phyloP scores from a whole-genome alignment of 345 rosid species.

The Acer campestre region DNA sequence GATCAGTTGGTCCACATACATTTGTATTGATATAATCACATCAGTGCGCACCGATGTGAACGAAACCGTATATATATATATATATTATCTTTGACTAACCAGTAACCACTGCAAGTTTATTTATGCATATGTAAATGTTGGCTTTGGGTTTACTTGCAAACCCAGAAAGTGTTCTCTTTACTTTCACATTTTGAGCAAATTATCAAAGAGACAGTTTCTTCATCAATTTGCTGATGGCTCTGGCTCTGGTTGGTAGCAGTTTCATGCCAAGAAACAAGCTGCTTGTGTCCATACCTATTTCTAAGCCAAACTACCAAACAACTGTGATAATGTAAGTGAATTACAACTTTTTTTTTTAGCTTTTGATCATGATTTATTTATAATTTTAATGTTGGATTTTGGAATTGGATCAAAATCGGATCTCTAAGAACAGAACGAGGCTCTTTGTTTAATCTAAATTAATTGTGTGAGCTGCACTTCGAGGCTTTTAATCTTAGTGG shows the following conservation, averaged over 20 bases:
- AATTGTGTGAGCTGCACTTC: no score
- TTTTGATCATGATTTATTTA: neutral
- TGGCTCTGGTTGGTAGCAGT: neutral
- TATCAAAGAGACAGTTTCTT: neutral
- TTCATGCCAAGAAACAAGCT: slow-evolving; percentile 3
- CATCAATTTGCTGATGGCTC: neutral
- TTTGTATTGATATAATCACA: no score
- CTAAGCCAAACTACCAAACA: neutral
- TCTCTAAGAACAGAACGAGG: no score
- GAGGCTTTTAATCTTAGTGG: no score
- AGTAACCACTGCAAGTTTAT: neutral
- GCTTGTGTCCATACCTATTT: neutral
- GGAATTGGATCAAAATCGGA: no score
- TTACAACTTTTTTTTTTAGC: neutral
- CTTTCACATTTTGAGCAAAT: neutral
- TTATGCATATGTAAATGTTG: neutral
- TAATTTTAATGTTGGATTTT: neutral
- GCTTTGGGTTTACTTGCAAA: neutral
- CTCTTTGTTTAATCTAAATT: no score
- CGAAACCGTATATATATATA: no score
- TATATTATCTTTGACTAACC: no score
- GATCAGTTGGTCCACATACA: no score
- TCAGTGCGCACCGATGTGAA: no score
- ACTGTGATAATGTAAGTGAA: neutral
- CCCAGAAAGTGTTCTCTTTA: neutral